Conservation (phyloP, 208 protist genomes). For the Acanthamoeba castellanii region DNA sequence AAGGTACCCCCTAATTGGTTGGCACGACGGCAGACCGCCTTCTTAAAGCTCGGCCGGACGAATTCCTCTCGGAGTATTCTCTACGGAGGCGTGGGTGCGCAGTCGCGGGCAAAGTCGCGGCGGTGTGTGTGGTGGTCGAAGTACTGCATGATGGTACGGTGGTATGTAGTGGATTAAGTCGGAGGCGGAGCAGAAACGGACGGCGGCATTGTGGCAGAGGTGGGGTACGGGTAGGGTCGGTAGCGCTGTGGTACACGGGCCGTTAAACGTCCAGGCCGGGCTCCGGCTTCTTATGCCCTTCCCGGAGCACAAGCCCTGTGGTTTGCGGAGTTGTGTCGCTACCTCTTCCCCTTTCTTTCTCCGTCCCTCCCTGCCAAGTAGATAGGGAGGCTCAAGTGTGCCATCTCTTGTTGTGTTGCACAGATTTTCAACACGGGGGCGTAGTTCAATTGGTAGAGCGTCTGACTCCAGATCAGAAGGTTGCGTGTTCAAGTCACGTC, state of each 20-base stretch:
- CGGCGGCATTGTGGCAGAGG: background rate
- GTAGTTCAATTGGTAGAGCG: constrained; percentile 71
- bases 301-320: background rate
- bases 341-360: background rate
- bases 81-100: too few relatives aligned
- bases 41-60: background rate
- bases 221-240: background rate
- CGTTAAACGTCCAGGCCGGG: background rate
- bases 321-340: background rate
- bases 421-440: background rate
- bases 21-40: background rate
- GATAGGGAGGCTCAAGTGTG: too few relatives aligned
- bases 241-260: background rate
- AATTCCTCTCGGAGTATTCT: constrained; percentile 15
- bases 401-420: too few relatives aligned
- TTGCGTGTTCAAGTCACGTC: constrained; percentile 71
- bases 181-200: background rate
- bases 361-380: background rate
- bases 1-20: constrained; percentile 10
- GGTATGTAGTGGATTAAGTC: background rate
- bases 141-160: background rate
- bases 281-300: background rate
- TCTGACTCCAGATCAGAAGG: constrained; percentile 74
- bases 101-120: background rate
- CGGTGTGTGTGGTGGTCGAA: background rate